Evolutionary conservation across 352 stramenopile genomes (phyloP).

Genomic region (Phytophthora vignae): DNA sequence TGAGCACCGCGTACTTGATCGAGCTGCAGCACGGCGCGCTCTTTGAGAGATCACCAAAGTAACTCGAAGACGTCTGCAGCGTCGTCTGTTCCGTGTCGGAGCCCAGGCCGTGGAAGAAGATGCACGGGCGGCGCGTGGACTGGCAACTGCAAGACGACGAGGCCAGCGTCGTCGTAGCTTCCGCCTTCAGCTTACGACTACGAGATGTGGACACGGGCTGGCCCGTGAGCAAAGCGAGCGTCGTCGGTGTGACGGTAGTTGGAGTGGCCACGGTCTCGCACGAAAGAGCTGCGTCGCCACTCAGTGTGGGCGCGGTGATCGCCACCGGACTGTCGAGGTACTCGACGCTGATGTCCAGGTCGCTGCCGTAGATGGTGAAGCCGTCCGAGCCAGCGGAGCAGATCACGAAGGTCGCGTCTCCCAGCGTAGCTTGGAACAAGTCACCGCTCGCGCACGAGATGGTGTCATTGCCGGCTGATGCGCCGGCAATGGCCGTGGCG

Average conservation of each 20-base stretch:
- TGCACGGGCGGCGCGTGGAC: conserved; percentile 27
- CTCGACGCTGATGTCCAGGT: conserved; percentile 20
- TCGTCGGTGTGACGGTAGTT: conserved; percentile 17
- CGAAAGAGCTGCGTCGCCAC: neutral
- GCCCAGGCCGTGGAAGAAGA: conserved; percentile 44
- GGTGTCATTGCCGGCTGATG: neutral
- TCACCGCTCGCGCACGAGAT: conserved; percentile 26
- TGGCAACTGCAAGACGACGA: conserved; percentile 30
- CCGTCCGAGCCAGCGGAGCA: conserved; percentile 5
- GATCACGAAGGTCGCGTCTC: conserved; percentile 24
- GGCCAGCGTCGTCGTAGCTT: conserved; percentile 11
- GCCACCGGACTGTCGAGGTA: conserved; percentile 13
- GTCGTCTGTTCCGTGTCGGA: conserved; percentile 12
- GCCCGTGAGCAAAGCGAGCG: conserved; percentile 20
- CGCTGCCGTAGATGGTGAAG: conserved; percentile 17
- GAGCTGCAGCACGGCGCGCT: conserved; percentile 39
- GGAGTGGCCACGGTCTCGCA: conserved; percentile 21
- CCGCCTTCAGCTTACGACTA: conserved; percentile 6
- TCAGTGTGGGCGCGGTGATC: conserved; percentile 18
- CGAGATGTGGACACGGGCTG: neutral
- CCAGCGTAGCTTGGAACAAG: conserved; percentile 28
- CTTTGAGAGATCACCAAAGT: conserved; percentile 33
- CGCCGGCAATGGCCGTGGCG: conserved; percentile 11
- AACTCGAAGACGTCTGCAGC: conserved; percentile 22
- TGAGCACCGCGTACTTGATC: conserved; percentile 34